These are phyloP conservation scores for Claviceps sp. DNA, from an alignment of 2,329 filamentous ascomycete species.

Conservation along the genomic window DNA sequence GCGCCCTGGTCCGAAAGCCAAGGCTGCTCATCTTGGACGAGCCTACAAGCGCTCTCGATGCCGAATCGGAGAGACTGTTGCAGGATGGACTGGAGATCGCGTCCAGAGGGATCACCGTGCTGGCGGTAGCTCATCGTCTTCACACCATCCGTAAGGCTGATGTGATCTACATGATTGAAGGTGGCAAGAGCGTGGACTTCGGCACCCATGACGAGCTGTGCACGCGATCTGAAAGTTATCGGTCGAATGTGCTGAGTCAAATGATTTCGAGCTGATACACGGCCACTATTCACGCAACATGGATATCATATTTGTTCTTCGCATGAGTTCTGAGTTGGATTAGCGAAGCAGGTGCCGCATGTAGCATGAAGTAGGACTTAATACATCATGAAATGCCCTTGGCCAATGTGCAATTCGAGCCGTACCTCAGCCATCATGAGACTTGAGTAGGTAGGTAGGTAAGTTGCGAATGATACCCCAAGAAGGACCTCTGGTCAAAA, in stretches of 20 bases:
- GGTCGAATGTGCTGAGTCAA: not conserved
- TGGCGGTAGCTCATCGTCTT: constrained; percentile 32
- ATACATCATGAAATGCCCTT: not conserved
- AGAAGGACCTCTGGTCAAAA: too few species aligned
- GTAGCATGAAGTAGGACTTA: not conserved
- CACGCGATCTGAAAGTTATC: not conserved
- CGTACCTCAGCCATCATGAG: not conserved
- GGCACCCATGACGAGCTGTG: constrained; percentile 1
- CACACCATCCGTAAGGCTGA: constrained; percentile 29
- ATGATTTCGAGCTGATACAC: not conserved
- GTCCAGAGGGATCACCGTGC: constrained; percentile 24
- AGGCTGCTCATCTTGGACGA: constrained; percentile 43
- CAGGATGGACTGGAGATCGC: constrained; percentile 41
- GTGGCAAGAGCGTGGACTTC: constrained; percentile 22
- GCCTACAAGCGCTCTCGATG: constrained; percentile 48
- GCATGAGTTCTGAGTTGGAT: not conserved
- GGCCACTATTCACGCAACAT: not conserved
- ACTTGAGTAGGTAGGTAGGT: too few species aligned
- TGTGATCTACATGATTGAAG: constrained; percentile 28
- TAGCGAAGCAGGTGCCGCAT: not conserved
- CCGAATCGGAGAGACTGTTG: constrained; percentile 32
- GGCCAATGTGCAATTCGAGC: not conserved
- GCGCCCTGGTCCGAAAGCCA: constrained; percentile 51
- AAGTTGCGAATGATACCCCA: too few species aligned
- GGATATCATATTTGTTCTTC: not conserved